These are phyloP conservation scores for Candida sp. DNA, from an alignment of 1,139 yeast genomes.

Conservation along the genomic window DNA sequence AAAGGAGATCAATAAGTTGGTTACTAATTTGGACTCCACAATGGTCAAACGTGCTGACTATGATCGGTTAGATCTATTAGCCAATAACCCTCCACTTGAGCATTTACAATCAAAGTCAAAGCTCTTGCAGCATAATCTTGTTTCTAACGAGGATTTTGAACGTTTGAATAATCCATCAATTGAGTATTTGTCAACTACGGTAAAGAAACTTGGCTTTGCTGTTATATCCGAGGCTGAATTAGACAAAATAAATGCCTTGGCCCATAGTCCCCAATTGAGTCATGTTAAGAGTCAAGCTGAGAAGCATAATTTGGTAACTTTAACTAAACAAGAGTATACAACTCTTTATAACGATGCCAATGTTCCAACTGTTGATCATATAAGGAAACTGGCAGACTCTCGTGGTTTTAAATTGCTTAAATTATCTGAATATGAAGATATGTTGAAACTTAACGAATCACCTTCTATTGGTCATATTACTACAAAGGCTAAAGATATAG, in stretches of 20 bases:
- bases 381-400: constrained; percentile 16
- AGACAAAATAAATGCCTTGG: constrained; percentile 17
- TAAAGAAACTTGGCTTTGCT: constrained; percentile 9
- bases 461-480: constrained; percentile 16
- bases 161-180: constrained; percentile 12
- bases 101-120: constrained; percentile 13
- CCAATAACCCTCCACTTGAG: constrained; percentile 17
- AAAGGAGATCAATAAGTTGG: constrained; percentile 4
- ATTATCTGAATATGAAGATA: constrained; percentile 8
- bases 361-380: constrained; percentile 28
- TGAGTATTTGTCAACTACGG: constrained; percentile 10
- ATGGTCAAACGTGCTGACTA: constrained; percentile 10
- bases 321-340: constrained; percentile 33
- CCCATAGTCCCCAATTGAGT: constrained; percentile 27
- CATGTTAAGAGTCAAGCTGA: constrained; percentile 37
- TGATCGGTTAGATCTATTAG: constrained; percentile 9
- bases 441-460: constrained; percentile 9
- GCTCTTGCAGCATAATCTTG: neutral
- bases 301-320: constrained; percentile 29
- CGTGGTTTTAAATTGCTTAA: constrained; percentile 7
- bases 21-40: constrained; percentile 4
- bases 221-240: constrained; percentile 16
- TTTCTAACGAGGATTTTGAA: neutral
- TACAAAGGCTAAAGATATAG: constrained; percentile 11
- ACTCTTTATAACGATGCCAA: constrained; percentile 30